phyloP scores from a whole-genome alignment of 2,329 filamentous ascomycete species.

The Ceratocystis harringtonii region DNA sequence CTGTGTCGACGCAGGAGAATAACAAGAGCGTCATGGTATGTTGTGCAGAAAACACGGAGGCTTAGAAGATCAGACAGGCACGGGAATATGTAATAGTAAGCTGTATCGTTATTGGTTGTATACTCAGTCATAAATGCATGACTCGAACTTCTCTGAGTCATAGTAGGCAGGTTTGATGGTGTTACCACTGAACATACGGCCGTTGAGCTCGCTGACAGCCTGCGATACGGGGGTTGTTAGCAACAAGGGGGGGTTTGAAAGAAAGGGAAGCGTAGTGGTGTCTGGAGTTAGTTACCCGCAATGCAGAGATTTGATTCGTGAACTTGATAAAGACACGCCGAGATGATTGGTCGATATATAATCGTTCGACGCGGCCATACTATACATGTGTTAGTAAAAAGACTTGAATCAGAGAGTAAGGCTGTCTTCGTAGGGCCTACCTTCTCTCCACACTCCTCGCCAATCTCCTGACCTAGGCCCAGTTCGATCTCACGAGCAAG shows the following conservation, averaged over 20 bases:
- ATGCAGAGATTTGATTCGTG: slow-evolving; percentile 65
- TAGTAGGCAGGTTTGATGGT: slow-evolving; percentile 70
- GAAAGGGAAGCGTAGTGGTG: not conserved
- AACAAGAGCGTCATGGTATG: slow-evolving; percentile 24
- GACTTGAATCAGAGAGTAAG: not conserved
- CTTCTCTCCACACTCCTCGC: slow-evolving; percentile 79
- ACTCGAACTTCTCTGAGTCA: slow-evolving; percentile 67
- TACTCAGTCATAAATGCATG: slow-evolving; percentile 36
- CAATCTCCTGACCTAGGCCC: slow-evolving; percentile 80
- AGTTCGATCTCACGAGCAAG: slow-evolving; percentile 61
- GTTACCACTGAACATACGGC: slow-evolving; percentile 78
- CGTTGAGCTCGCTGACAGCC: slow-evolving; percentile 82
- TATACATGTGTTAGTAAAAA: slow-evolving; percentile 24
- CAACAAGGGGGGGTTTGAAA: not conserved
- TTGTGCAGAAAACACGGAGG: not conserved
- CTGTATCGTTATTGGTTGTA: slow-evolving; percentile 17
- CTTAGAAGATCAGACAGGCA: not conserved
- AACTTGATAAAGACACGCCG: slow-evolving; percentile 84
- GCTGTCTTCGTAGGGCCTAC: slow-evolving; percentile 25
- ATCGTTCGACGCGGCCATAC: slow-evolving; percentile 70
- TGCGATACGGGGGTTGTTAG: slow-evolving; percentile 24
- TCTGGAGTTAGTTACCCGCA: slow-evolving; percentile 51
- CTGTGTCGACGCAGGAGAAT: slow-evolving; percentile 26
- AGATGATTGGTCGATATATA: slow-evolving; percentile 54
- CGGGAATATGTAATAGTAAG: not conserved